Evolutionary conservation across 1,284 basidiomycete species (phyloP).

Genomic region (Pyrrhoderma noxium): DNA sequence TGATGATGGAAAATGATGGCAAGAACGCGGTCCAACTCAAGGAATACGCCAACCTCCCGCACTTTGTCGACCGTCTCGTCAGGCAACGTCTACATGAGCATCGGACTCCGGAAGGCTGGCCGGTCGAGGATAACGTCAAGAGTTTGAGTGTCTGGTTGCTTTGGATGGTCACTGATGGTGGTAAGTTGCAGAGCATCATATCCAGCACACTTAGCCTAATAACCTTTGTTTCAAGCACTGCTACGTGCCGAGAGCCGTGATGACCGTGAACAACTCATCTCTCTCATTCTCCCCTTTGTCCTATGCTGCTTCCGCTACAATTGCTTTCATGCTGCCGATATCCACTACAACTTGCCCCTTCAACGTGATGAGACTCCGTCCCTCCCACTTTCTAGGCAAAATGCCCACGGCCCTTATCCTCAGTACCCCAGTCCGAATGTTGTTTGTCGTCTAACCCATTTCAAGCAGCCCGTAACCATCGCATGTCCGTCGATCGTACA

Average conservation of each 20-base stretch:
- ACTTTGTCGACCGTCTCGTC: slow-evolving; percentile 41
- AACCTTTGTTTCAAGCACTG: slow-evolving; percentile 32
- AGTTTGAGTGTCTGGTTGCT: slow-evolving; percentile 55
- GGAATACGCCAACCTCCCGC: slow-evolving; percentile 40
- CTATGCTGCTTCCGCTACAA: slow-evolving; percentile 50
- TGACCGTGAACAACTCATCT: slow-evolving; percentile 39
- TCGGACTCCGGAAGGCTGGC: slow-evolving; percentile 43
- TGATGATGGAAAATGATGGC: slow-evolving; percentile 73
- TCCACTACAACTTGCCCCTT: slow-evolving; percentile 51
- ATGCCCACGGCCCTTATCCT: slow-evolving; percentile 49
- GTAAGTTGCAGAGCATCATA: slow-evolving; percentile 28
- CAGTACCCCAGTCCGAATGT: slow-evolving; percentile 39
- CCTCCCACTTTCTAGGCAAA: slow-evolving; percentile 35
- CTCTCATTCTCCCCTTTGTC: slow-evolving; percentile 50
- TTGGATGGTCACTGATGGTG: slow-evolving; percentile 50
- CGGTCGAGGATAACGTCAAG: slow-evolving; percentile 40
- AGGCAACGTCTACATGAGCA: slow-evolving; percentile 39
- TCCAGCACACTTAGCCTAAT: neutral
- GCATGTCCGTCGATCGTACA: slow-evolving; percentile 43
- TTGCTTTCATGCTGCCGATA: slow-evolving; percentile 49
- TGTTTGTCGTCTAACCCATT: slow-evolving; percentile 31
- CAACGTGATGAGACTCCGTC: slow-evolving; percentile 19
- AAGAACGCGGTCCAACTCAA: slow-evolving; percentile 56
- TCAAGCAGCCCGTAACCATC: slow-evolving; percentile 33
- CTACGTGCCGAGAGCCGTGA: slow-evolving; percentile 35